Percentiles rank a stretch among this genome's conserved stretches.
Evolutionary conservation across 2,329 filamentous ascomycete genomes (phyloP).

Genomic region (Pseudogymnoascus sp.): DNA sequence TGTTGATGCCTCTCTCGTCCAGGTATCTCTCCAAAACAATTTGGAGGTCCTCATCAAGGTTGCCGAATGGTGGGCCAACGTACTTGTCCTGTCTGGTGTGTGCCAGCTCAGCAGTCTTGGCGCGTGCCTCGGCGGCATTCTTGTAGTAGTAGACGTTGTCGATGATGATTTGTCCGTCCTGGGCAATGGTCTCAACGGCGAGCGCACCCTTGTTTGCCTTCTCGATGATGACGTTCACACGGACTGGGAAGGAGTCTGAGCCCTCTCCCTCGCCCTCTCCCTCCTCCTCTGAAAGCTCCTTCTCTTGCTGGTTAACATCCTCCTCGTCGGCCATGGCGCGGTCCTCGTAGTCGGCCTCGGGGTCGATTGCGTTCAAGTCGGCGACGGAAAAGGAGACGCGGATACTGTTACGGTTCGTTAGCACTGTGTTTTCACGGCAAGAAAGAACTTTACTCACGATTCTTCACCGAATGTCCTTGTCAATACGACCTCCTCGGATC

Average conservation of each 20-base stretch:
- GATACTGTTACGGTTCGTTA: slow-evolving; percentile 43
- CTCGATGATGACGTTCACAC: slow-evolving; percentile 80
- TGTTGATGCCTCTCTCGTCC: slow-evolving; percentile 87
- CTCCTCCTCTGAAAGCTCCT: slow-evolving; percentile 51
- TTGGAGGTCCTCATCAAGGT: slow-evolving; percentile 93
- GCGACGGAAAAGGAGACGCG: slow-evolving; percentile 77
- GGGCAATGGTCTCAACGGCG: slow-evolving; percentile 75
- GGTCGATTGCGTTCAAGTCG: slow-evolving; percentile 63
- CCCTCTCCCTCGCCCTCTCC: slow-evolving; percentile 43
- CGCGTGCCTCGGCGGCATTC: slow-evolving; percentile 68
- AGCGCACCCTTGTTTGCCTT: slow-evolving; percentile 75
- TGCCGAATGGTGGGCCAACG: slow-evolving; percentile 84
- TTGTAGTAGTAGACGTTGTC: slow-evolving; percentile 87
- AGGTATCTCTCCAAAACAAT: slow-evolving; percentile 86
- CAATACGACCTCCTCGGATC: slow-evolving; percentile 81
- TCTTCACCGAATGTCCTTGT: slow-evolving; percentile 79
- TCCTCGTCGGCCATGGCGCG: slow-evolving; percentile 49
- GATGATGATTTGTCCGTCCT: slow-evolving; percentile 79
- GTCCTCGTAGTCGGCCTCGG: slow-evolving; percentile 52
- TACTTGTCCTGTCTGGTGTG: slow-evolving; percentile 74
- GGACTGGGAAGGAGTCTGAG: slow-evolving; percentile 63
- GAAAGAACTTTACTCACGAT: slow-evolving; percentile 49
- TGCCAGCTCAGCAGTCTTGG: slow-evolving; percentile 65
- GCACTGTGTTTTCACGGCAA: background rate
- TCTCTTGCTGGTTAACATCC: slow-evolving; percentile 41